Evolutionary conservation across 75 land plant species (phyloP), one percentile per base, ranked within the genome.

Genomic region (Sequoia sempervirens): DNA sequence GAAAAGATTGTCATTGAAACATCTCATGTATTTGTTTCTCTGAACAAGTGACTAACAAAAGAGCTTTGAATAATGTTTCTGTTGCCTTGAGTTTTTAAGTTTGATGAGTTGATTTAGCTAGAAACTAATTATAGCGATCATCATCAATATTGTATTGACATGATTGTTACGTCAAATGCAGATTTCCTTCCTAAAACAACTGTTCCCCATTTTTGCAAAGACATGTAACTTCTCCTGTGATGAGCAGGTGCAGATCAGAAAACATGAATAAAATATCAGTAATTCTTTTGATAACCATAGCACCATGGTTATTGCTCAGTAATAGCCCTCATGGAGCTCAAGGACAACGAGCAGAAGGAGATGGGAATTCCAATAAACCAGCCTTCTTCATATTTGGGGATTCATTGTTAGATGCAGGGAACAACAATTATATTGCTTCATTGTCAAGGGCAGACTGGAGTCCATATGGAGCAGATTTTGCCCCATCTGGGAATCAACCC

Each of bases 401-500:
- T 75, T 89, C 90, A 10, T 89, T 89, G 13, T 86, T 89, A 15
- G 90, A 89, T 46, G 54, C 58, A 58, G 90, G 90, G 56, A 89
- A 89, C 86, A 89, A 89, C 61, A 87, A 83, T 34, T 84, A 89
- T 72, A 68, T 89, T 28, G 72, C 85, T 18, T 79, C 89, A 3
- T 45, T 84, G 26, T 89, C 90, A 23, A 87, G 85, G 80, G 68
- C 87, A 66, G 61, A 89, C 32, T 83, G 73, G 32, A 37, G 73
- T 15, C 90, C 90, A 6, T 83, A 89, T 76, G 90, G 90, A 6
- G 43, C 87, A 28, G 90, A 89, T 81, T 89, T 89, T 82, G 79
- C 45, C 6, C 89, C 89, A 1, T 69, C 61, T 78, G 89, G 90
- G 6, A 20, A 38, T 23, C 79, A 17, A 32, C 66, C 90, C 38